These are phyloP conservation scores for Ogataea angusta DNA, from an alignment of 805 yeast species.

Conservation along the genomic window DNA sequence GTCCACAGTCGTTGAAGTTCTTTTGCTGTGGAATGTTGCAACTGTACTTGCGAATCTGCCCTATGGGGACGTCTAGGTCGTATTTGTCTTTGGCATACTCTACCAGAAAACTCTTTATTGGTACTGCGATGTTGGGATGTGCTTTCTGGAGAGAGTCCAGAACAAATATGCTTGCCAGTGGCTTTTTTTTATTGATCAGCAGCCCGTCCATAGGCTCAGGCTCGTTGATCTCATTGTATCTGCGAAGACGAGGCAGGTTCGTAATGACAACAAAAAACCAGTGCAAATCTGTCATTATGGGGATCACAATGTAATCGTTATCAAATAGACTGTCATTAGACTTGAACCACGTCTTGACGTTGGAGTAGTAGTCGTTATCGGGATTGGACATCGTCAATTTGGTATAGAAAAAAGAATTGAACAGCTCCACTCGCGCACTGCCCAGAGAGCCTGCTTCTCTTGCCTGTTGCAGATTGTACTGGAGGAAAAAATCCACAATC, in stretches of 20 bases:
- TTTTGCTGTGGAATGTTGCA: slow-evolving; percentile 73
- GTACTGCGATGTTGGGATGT: slow-evolving; percentile 49
- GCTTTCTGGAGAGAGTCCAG: slow-evolving; percentile 74
- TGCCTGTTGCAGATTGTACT: slow-evolving; percentile 42
- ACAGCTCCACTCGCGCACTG: slow-evolving; percentile 44
- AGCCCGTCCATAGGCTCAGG: slow-evolving; percentile 8
- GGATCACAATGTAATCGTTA: slow-evolving; percentile 64
- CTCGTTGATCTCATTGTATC: slow-evolving; percentile 4
- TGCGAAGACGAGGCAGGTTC: slow-evolving; percentile 39
- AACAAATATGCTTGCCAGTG: slow-evolving; percentile 46
- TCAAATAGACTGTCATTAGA: slow-evolving; percentile 55
- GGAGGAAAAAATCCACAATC: slow-evolving; percentile 78
- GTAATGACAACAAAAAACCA: slow-evolving; percentile 84
- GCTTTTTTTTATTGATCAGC: slow-evolving; percentile 6
- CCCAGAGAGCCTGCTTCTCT: slow-evolving; percentile 32
- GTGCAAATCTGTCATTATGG: slow-evolving; percentile 77
- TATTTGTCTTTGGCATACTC: slow-evolving; percentile 69
- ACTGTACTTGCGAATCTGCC: slow-evolving; percentile 37
- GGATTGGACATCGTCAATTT: slow-evolving; percentile 41
- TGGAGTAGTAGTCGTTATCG: slow-evolving; percentile 45
- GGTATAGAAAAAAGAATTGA: slow-evolving; percentile 83
- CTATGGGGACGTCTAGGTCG: slow-evolving; percentile 41
- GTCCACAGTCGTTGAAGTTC: slow-evolving; percentile 92
- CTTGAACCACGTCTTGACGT: slow-evolving; percentile 75
- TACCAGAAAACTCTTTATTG: slow-evolving; percentile 56